These are phyloP conservation scores for Auricularia sp. DNA, from an alignment of 768 basidiomycete species.

Conservation along the genomic window DNA sequence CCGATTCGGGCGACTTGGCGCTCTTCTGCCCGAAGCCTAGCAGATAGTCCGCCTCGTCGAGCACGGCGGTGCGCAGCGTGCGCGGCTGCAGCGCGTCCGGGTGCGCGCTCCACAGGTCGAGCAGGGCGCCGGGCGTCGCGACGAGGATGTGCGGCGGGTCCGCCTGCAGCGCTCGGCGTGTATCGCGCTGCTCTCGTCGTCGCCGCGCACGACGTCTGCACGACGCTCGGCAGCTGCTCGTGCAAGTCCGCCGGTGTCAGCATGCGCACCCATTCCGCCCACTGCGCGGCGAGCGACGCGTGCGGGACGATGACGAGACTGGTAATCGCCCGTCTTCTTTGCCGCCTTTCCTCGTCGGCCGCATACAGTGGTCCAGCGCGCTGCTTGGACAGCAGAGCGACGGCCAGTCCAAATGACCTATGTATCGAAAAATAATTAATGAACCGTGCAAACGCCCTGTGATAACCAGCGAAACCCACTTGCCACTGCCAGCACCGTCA, in stretches of 20 bases:
- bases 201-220: conserved; percentile 49
- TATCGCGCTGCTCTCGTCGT: conserved; percentile 28
- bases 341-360: conserved; percentile 6
- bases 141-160: conserved; percentile 58
- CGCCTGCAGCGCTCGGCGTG: conserved; percentile 29
- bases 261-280: conserved; percentile 46
- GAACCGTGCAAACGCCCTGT: background rate
- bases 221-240: conserved; percentile 25
- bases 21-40: conserved; percentile 39
- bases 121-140: conserved; percentile 57
- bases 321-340: conserved; percentile 27
- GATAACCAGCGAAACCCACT: conserved; percentile 35
- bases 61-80: conserved; percentile 46
- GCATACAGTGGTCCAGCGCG: conserved; percentile 21
- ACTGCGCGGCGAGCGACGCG: conserved; percentile 59
- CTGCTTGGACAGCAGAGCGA: conserved; percentile 55
- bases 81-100: conserved; percentile 33
- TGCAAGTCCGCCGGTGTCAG: conserved; percentile 21
- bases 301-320: conserved; percentile 63
- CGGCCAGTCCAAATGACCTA: conserved; percentile 63
- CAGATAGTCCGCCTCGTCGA: conserved; percentile 71
- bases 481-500: conserved; percentile 69
- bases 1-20: conserved; percentile 23
- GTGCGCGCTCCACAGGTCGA: conserved; percentile 42
- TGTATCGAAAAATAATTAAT: background rate